Evolutionary conservation across 140 eudicot genomes (phyloP), one percentile per base, ranked within the genome.

Genomic region (Oenanthe javanica): DNA sequence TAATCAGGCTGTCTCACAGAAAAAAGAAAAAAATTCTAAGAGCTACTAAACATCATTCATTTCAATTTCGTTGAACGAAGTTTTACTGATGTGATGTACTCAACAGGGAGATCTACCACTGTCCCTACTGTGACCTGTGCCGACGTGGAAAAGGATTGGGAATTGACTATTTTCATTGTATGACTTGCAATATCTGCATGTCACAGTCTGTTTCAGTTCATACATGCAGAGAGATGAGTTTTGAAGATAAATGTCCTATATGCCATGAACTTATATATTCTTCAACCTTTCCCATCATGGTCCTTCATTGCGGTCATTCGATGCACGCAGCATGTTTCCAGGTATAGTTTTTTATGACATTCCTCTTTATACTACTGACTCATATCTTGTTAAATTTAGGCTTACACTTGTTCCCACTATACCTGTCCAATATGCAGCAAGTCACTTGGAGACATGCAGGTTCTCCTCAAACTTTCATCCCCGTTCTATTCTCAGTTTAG

Each of bases 361-460:
- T 38, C 18, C 71, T 42, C 45, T 27, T 5, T 31, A 42, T 25
- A 13, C 55, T 78, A 25, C 77, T 79, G 73, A 79, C 74, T 81
- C 79, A 46, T 76, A 77, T 77, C 50, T 52, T 81, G 70, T 80
- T 79, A 46, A 80, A 52, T 3, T 16, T 75, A 94, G 98, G 98
- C 89, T 46, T 92, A 94, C 85, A 94, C 98, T 79, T 84, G 86
- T 77, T 75, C 88, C 40, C 86, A 81, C 78, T 94, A 92, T 76
- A 92, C 89, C 51, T 94, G 98, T 82, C 98, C 98, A 21, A 87
- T 94, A 31, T 94, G 98, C 87, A 89, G 98, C 96, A 94, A 94
- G 88, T 92, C 98, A 67, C 87, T 94, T 47, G 98, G 98, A 69
- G 87, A 94, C 83, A 90, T 94, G 97, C 91, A 91, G 97, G 98